phyloP scores from a whole-genome alignment of 805 yeast species.

The Starmerella powellii region DNA sequence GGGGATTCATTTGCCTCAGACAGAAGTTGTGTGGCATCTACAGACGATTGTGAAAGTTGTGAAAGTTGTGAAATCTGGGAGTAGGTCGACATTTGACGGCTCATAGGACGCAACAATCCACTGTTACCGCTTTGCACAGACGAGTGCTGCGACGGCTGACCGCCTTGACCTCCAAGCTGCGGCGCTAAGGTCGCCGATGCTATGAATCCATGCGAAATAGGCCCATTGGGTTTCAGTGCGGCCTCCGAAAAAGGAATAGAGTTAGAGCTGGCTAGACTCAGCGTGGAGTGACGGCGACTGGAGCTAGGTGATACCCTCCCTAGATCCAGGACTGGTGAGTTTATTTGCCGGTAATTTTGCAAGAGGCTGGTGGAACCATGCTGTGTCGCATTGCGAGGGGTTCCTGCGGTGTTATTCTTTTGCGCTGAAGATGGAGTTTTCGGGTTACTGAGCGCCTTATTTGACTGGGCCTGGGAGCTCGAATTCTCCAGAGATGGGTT shows the following conservation, averaged over 20 bases:
- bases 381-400: neutral
- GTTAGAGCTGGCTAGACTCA: slow-evolving; percentile 6
- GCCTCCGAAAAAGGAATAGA: slow-evolving; percentile 1
- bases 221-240: slow-evolving; percentile 1
- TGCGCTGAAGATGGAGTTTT: neutral
- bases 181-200: neutral
- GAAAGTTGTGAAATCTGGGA: slow-evolving; percentile 22
- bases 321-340: slow-evolving; percentile 6
- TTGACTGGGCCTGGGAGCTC: neutral
- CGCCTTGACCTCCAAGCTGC: neutral
- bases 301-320: neutral
- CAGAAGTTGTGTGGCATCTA: slow-evolving; percentile 12
- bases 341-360: neutral
- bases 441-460: neutral
- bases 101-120: neutral
- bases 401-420: neutral
- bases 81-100: slow-evolving; percentile 19
- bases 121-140: too few species aligned
- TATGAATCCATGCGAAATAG: neutral
- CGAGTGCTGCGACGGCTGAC: slow-evolving; percentile 3
- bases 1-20: slow-evolving; percentile 10
- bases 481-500: neutral
- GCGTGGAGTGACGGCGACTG: neutral
- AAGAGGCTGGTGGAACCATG: neutral
- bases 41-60: slow-evolving; percentile 21